A percentile compares a stretch with the other conserved stretches of the same genome.
Evolutionary conservation across 345 rosid species (phyloP).

Genomic region (Melaleuca quinquenervia): DNA sequence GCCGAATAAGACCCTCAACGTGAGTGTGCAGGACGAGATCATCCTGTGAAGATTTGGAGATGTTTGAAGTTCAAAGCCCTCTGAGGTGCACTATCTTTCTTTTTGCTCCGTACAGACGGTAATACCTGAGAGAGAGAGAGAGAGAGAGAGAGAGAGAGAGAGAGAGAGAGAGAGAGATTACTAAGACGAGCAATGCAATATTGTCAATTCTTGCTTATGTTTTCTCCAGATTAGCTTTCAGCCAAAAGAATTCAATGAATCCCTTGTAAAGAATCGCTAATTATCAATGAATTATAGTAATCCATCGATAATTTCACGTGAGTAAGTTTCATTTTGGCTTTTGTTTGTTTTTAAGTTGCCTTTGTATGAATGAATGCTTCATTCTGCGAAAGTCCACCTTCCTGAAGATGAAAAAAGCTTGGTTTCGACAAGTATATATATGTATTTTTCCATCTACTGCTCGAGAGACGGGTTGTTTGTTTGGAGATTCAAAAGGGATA

Average conservation of each 20-base stretch:
- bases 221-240: neutral
- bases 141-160: neutral
- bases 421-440: neutral
- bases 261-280: neutral
- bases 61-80: neutral
- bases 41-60: constrained; percentile 28
- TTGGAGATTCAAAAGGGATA: neutral
- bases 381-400: neutral
- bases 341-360: neutral
- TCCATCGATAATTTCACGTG: neutral
- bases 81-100: neutral
- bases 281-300: neutral
- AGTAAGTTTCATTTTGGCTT: neutral
- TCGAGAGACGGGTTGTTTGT: neutral
- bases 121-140: neutral
- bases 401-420: neutral
- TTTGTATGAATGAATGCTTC: neutral
- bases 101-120: neutral
- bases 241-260: neutral
- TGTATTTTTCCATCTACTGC: neutral
- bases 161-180: neutral
- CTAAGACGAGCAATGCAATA: neutral
- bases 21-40: constrained; percentile 65
- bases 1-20: constrained; percentile 50
- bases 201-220: neutral